Percentiles rank a stretch among this genome's conserved stretches.
Conservation (phyloP, 1,139 yeast species). For the Saccharomyces uvarum region DNA sequence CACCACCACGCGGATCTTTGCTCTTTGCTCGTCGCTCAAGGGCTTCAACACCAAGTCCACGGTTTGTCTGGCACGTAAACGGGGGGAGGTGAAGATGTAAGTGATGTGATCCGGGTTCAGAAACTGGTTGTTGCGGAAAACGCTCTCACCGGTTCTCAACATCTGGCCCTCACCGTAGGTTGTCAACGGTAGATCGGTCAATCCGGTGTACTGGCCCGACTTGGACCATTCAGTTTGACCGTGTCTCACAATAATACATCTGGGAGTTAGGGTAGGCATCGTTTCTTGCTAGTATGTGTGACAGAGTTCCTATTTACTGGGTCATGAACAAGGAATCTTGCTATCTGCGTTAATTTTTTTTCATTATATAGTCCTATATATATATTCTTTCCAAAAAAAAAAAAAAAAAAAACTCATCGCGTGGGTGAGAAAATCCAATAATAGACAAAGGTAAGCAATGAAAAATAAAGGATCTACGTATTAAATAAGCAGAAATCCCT, state of each 20-base stretch:
- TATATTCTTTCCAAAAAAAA: background rate
- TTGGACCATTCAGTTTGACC: slow-evolving; percentile 94
- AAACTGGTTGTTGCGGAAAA: slow-evolving; percentile 52
- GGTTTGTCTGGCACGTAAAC: slow-evolving; percentile 71
- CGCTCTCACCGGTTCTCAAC: slow-evolving; percentile 59
- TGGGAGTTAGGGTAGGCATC: slow-evolving; percentile 44
- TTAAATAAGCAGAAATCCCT: background rate
- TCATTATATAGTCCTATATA: background rate
- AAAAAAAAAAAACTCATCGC: background rate
- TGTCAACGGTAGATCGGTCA: slow-evolving; percentile 74
- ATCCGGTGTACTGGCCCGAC: slow-evolving; percentile 83
- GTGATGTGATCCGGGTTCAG: slow-evolving; percentile 58
- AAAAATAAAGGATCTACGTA: background rate
- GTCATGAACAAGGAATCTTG: background rate
- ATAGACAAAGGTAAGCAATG: background rate
- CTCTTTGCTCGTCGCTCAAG: slow-evolving; percentile 42
- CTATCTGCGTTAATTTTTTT: background rate
- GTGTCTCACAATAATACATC: slow-evolving; percentile 67
- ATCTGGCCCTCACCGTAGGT: slow-evolving; percentile 71
- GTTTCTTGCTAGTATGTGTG: slow-evolving; percentile 19
- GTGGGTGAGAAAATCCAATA: background rate
- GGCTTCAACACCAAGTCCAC: slow-evolving; percentile 47
- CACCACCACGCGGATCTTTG: slow-evolving; percentile 40
- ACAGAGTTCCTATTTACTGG: background rate
- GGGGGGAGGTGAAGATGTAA: slow-evolving; percentile 68